phyloP scores from a whole-genome alignment of 306 rosid genomes.

The Cicer judaicum region DNA sequence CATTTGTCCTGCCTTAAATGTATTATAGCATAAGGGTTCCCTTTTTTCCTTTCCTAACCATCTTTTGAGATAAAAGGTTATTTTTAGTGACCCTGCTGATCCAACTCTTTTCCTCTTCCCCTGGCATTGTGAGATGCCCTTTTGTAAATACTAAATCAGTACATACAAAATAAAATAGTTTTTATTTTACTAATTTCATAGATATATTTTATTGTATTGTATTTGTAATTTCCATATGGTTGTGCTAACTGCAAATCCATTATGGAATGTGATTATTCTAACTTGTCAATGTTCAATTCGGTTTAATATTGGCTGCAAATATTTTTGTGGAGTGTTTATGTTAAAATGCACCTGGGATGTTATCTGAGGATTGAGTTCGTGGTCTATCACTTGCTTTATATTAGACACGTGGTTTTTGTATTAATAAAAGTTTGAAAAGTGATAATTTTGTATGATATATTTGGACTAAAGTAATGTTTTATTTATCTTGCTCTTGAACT shows the following conservation, averaged over 20 bases:
- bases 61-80: slow-evolving; percentile 42
- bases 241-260: neutral
- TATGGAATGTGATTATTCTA: neutral
- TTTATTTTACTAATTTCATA: slow-evolving; percentile 27
- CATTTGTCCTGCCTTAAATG: slow-evolving; percentile 42
- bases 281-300: neutral
- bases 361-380: neutral
- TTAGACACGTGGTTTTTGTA: neutral
- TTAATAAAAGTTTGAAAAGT: too few species aligned
- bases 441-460: too few species aligned
- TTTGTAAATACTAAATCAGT: slow-evolving; percentile 40
- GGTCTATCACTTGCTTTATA: neutral
- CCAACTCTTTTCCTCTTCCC: slow-evolving; percentile 25
- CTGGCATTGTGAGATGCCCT: slow-evolving; percentile 32
- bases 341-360: neutral
- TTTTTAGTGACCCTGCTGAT: slow-evolving; percentile 38
- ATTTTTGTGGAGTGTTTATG: neutral
- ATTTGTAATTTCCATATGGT: neutral
- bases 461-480: too few species aligned
- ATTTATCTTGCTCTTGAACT: too few species aligned
- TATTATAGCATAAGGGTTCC: slow-evolving; percentile 47
- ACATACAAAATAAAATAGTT: slow-evolving; percentile 38
- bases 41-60: slow-evolving; percentile 36
- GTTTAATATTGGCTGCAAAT: neutral
- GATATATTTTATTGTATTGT: neutral